phyloP scores from a whole-genome alignment of 1,139 yeast genomes.

The Candida sanyaensis region DNA sequence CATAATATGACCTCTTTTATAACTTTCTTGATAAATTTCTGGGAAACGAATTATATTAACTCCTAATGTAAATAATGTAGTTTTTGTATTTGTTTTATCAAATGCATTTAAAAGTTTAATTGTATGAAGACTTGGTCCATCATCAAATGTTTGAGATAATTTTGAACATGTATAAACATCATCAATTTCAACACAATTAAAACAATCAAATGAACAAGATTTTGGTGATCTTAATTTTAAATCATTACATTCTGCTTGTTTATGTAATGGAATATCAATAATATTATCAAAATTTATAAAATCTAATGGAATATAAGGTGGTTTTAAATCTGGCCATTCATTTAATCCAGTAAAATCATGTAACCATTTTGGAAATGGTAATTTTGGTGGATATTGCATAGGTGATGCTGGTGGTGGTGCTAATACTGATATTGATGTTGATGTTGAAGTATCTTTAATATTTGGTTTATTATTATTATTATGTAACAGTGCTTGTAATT shows the following conservation, averaged over 20 bases:
- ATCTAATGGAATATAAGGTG: conserved; percentile 84
- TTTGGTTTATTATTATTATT: background rate
- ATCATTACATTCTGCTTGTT: conserved; percentile 59
- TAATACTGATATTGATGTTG: too few species aligned
- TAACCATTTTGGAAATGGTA: conserved; percentile 81
- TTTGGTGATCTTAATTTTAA: conserved; percentile 22
- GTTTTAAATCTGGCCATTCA: conserved; percentile 83
- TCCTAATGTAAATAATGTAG: conserved; percentile 88
- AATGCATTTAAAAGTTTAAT: conserved; percentile 55
- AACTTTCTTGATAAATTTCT: conserved; percentile 61
- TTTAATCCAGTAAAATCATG: conserved; percentile 67
- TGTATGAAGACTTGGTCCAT: conserved; percentile 86
- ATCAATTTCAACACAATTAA: conserved; percentile 73
- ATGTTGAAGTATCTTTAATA: conserved; percentile 5
- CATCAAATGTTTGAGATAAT: conserved; percentile 89
- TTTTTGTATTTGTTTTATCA: conserved; percentile 29
- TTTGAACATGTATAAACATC: conserved; percentile 75
- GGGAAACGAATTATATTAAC: conserved; percentile 77
- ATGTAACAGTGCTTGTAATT: too few species aligned
- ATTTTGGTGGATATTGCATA: conserved; percentile 14
- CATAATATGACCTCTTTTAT: conserved; percentile 68
- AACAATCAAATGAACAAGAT: conserved; percentile 85
- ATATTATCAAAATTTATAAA: conserved; percentile 59
- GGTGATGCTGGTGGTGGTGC: conserved; percentile 11
- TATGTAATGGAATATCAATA: conserved; percentile 45